phyloP scores from a whole-genome alignment of 352 stramenopile genomes.

The Globisporangium canariense region DNA sequence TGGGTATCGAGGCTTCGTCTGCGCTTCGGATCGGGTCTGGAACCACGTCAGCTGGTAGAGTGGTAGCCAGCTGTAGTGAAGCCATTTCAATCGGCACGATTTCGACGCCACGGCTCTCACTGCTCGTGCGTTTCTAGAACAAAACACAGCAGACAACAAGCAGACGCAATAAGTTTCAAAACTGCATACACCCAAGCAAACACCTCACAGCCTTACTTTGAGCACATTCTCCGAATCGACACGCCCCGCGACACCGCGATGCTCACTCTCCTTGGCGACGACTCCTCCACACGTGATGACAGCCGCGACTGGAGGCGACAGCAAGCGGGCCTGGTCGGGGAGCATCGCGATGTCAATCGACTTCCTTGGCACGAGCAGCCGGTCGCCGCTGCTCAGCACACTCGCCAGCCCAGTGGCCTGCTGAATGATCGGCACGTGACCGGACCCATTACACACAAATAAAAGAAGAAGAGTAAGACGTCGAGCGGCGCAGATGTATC shows the following conservation, averaged over 20 bases:
- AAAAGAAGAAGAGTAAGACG: neutral
- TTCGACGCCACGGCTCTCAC: conserved; percentile 2
- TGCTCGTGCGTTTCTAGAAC: conserved; percentile 1
- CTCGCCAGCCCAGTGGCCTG: neutral
- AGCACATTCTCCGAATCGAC: neutral
- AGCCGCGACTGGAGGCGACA: neutral
- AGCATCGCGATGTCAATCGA: conserved; percentile 21
- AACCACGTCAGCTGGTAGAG: neutral
- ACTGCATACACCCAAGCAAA: neutral
- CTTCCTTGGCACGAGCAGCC: conserved; percentile 9
- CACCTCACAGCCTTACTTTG: neutral
- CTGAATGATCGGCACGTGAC: neutral
- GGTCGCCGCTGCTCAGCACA: neutral
- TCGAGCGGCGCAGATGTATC: neutral
- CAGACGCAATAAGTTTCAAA: too few relatives aligned
- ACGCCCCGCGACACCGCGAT: neutral
- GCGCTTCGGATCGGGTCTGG: neutral
- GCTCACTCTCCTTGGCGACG: neutral
- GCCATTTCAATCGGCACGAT: conserved; percentile 11
- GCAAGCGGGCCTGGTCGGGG: neutral
- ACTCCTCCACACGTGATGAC: neutral
- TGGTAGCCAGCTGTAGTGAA: neutral
- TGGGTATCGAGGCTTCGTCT: neutral
- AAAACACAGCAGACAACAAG: neutral
- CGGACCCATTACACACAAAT: neutral